Percentiles rank a stretch among this genome's conserved stretches.
Evolutionary conservation across 441 rosid genomes (phyloP).

Genomic region (Melastoma candidum): DNA sequence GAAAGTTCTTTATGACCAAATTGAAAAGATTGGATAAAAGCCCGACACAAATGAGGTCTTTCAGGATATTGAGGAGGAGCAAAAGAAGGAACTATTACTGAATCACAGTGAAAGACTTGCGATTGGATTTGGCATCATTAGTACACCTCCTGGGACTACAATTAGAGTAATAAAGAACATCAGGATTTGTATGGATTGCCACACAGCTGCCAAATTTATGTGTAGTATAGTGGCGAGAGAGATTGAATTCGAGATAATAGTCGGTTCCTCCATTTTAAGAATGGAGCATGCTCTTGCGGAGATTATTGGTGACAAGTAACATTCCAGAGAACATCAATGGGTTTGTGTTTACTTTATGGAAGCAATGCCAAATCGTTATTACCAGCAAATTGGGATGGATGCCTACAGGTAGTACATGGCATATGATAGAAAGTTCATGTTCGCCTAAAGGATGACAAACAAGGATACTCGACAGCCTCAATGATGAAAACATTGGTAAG

Average conservation of each 20-base stretch:
- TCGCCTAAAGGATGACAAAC: too few relatives aligned
- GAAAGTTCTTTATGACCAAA: conserved; percentile 35
- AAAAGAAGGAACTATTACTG: conserved; percentile 41
- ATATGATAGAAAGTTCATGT: too few relatives aligned
- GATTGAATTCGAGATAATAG: conserved; percentile 58
- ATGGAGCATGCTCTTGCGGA: conserved; percentile 62
- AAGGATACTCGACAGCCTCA: too few relatives aligned
- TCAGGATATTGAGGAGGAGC: conserved; percentile 68
- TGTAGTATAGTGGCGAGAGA: conserved; percentile 55
- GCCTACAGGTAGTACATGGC: too few relatives aligned
- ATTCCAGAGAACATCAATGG: too few relatives aligned
- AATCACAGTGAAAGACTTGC: conserved; percentile 69
- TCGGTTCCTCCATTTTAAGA: conserved; percentile 62
- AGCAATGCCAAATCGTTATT: too few relatives aligned
- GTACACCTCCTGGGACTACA: conserved; percentile 54
- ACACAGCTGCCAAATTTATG: conserved; percentile 46
- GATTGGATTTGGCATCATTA: conserved; percentile 55
- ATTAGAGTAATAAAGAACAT: conserved; percentile 58
- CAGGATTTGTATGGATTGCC: conserved; percentile 56
- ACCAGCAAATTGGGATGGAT: too few relatives aligned
- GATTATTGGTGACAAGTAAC: conserved; percentile 49
- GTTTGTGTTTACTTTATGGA: too few relatives aligned
- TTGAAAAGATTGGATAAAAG: conserved; percentile 66
- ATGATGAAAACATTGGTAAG: too few relatives aligned
- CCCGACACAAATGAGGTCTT: conserved; percentile 53